phyloP scores from a whole-genome alignment of 2,329 filamentous ascomycete species.

The Cladorrhinum sp. region DNA sequence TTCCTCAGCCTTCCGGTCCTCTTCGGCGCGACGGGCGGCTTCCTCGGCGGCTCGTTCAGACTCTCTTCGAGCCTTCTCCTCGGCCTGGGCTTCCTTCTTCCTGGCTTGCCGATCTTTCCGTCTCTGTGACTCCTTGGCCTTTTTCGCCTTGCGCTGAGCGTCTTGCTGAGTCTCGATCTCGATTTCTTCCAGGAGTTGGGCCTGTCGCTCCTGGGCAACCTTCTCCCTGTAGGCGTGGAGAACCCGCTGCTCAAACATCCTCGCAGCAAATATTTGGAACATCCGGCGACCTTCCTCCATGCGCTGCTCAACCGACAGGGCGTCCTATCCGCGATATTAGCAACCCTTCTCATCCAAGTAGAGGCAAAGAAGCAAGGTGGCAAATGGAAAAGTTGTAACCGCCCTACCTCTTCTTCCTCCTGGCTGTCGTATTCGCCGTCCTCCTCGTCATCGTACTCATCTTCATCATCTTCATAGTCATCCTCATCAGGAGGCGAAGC shows the following conservation, averaged over 20 bases:
- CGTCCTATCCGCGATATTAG: conserved; percentile 62
- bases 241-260: conserved; percentile 98
- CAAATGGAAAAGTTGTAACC: not conserved
- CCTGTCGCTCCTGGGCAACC: conserved; percentile 86
- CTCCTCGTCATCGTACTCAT: conserved; percentile 55
- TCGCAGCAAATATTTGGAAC: conserved; percentile 98
- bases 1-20: conserved; percentile 77
- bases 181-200: conserved; percentile 85
- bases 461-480: conserved; percentile 59
- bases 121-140: conserved; percentile 89
- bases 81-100: conserved; percentile 85
- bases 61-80: conserved; percentile 83
- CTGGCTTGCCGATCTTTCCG: conserved; percentile 90
- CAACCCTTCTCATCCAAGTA: not conserved
- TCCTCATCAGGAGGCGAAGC: conserved; percentile 71
- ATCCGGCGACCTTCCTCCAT: conserved; percentile 98
- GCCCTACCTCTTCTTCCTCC: conserved; percentile 7
- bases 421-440: conserved; percentile 34
- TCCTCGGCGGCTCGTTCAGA: conserved; percentile 86
- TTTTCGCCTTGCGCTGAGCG: conserved; percentile 83
- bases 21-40: conserved; percentile 73
- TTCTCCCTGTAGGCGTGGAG: conserved; percentile 97
- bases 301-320: conserved; percentile 95
- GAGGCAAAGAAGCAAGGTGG: not conserved
- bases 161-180: conserved; percentile 78